Evolutionary conservation across 208 protist species (phyloP), one percentile per base, ranked within the genome.

Genomic region (Acanthamoeba rhysodes): DNA sequence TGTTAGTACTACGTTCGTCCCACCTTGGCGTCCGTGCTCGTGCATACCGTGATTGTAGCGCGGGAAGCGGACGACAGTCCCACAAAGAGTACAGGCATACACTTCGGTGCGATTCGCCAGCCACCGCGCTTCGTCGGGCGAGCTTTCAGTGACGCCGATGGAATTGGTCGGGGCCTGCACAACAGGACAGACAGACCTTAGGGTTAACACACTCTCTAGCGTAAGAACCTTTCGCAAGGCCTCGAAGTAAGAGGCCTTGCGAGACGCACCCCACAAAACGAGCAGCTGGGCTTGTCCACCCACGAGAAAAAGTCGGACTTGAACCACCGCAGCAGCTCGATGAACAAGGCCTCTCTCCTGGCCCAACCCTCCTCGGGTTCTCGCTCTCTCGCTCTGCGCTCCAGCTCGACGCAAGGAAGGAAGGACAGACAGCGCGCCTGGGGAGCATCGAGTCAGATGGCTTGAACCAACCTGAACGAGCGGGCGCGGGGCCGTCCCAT

Each of bases 301-400:
- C 97, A 98, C 34, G 82, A 62, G 66, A 97, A 97, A 66, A 97
- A 98, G 29, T 96, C 66, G 18, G 59, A 53, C 74, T 97, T 98
- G 78, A 95, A 98, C 97, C 97, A 98, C 2, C 68, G 27, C 3
- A 98, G 59, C 68, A 98, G 74, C 72, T 97, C 66, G 5, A 48
- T 24, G 20, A 96, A 55, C 41, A 96, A 37, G 85, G 59, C 66
- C 27, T 96, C 95, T 37, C 76, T 78, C 12, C 14, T n/a, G 66
- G 66, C 32, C 32, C 62, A 22, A 41, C 57, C 50, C 29, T 37
- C 94, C 0, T 74, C 34, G 0, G 94, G 76, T 29, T 94, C 37
- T 95, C 24, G 20, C 8, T 95, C 76, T 14, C 90, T 29, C 18
- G 94, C 84, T 9, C 66, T n/a, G 7, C 53, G 27, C 72, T 95